Evolutionary conservation across 1,284 basidiomycete species (phyloP).

Genomic region (Pulveroboletus ridleyi): DNA sequence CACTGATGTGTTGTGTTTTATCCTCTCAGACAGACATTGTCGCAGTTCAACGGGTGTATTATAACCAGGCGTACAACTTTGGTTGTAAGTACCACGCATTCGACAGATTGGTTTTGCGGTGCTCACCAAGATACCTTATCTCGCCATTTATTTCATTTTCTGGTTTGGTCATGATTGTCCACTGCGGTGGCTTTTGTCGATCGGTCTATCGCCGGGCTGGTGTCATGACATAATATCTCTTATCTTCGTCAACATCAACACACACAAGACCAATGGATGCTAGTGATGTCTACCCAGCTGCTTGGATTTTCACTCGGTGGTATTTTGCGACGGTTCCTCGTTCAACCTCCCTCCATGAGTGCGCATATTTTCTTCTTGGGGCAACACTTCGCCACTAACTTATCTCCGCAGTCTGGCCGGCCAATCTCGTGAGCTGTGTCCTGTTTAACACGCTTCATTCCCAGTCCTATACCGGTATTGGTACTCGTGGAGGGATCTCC

Average conservation of each 20-base stretch:
- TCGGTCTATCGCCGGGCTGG: too few species aligned
- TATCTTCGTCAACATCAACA: constrained; percentile 40
- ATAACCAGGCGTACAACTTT: constrained; percentile 70
- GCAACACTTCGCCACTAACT: constrained; percentile 2
- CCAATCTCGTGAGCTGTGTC: constrained; percentile 69
- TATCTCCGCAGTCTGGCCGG: neutral
- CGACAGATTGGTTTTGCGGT: too few species aligned
- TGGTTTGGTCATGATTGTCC: too few species aligned
- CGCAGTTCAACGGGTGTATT: constrained; percentile 78
- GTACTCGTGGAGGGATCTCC: constrained; percentile 68
- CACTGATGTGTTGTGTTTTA: neutral
- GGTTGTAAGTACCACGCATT: constrained; percentile 47
- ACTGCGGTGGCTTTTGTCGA: too few species aligned
- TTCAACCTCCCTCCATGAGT: constrained; percentile 83
- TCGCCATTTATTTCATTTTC: too few species aligned
- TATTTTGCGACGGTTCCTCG: constrained; percentile 75
- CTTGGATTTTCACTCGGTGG: constrained; percentile 71
- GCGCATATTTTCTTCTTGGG: neutral
- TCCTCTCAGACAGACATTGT: constrained; percentile 68
- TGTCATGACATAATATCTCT: neutral
- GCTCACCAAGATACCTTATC: too few species aligned
- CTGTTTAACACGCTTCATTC: constrained; percentile 50
- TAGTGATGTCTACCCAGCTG: constrained; percentile 73
- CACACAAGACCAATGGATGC: constrained; percentile 75
- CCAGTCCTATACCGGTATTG: constrained; percentile 65